A percentile compares a stretch with the other conserved stretches of the same genome.
Conservation (phyloP, 768 basidiomycete genomes). For the Phanerochaete carnosa region DNA sequence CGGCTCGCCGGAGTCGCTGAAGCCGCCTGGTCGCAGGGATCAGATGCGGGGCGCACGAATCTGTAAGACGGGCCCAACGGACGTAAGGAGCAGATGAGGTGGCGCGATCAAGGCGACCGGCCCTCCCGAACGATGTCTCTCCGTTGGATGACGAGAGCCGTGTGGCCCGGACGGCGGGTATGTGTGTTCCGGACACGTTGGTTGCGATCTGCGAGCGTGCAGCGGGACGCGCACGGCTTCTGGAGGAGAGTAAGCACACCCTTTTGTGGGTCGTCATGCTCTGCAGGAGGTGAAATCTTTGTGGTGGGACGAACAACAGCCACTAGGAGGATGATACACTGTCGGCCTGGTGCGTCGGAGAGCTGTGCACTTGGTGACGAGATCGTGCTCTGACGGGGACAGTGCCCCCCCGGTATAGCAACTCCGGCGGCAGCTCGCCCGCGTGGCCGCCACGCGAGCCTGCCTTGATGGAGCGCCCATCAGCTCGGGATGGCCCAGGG, state of each 20-base stretch:
- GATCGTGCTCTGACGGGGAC: neutral
- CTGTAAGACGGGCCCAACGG: neutral
- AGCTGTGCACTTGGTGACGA: neutral
- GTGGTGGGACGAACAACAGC: neutral
- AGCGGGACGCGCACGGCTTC: no score
- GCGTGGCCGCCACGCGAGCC: constrained; percentile 14
- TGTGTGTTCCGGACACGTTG: no score
- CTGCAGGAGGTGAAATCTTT: no score
- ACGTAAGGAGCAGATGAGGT: neutral
- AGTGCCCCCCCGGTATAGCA: constrained; percentile 8
- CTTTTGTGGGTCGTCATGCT: no score
- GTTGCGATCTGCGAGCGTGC: no score
- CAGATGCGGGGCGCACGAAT: neutral
- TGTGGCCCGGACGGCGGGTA: no score
- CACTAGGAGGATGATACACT: neutral
- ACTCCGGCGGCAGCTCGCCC: constrained; percentile 9
- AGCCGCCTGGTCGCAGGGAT: no score
- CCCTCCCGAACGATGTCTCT: no score
- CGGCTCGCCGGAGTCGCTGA: no score
- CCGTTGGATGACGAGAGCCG: no score
- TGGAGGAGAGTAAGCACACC: no score
- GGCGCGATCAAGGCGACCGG: neutral
- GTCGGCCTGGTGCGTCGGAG: neutral
- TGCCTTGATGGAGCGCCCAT: neutral
- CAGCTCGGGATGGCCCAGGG: neutral